These are phyloP conservation scores for Penicillium coffeae DNA, from an alignment of 495 filamentous ascomycete species.

Conservation along the genomic window DNA sequence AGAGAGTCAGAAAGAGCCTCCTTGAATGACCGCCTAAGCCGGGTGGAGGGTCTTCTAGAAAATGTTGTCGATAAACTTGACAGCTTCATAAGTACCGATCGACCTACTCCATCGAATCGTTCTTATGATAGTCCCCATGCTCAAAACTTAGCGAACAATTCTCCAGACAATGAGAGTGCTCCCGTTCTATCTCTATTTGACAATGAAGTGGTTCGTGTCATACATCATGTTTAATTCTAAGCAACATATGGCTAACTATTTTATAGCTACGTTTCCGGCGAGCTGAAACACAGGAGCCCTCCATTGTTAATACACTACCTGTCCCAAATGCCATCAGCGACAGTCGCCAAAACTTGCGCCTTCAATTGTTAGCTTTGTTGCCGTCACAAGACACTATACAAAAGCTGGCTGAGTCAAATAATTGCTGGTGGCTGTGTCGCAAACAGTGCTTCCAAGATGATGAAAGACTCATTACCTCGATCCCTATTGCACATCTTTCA, in stretches of 20 bases:
- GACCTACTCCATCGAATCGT: no score
- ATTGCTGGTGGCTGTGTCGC: constrained; percentile 15
- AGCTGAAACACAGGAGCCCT: no score
- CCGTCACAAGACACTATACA: constrained; percentile 4
- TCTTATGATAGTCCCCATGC: no score
- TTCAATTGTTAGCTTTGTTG: constrained; percentile 3
- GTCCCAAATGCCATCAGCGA: no score
- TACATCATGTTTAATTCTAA: not conserved
- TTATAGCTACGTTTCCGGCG: constrained; percentile 7
- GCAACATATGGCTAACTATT: not conserved
- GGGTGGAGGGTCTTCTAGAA: constrained; percentile 45
- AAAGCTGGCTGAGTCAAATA: constrained; percentile 5
- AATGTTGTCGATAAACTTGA: not conserved
- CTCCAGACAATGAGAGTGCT: constrained; percentile 11
- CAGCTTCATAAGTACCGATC: no score
- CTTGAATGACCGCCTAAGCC: constrained; percentile 39
- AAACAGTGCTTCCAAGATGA: constrained; percentile 10
- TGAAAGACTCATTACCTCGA: constrained; percentile 4
- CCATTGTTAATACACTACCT: no score
- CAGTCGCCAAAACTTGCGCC: constrained; percentile 9
- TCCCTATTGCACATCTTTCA: not conserved
- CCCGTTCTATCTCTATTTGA: constrained; percentile 13
- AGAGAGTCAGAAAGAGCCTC: constrained; percentile 25
- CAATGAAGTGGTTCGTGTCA: constrained; percentile 7
- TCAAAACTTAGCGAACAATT: no score